Evolutionary conservation across 345 rosid genomes (phyloP).

Genomic region (Citrus glauca): DNA sequence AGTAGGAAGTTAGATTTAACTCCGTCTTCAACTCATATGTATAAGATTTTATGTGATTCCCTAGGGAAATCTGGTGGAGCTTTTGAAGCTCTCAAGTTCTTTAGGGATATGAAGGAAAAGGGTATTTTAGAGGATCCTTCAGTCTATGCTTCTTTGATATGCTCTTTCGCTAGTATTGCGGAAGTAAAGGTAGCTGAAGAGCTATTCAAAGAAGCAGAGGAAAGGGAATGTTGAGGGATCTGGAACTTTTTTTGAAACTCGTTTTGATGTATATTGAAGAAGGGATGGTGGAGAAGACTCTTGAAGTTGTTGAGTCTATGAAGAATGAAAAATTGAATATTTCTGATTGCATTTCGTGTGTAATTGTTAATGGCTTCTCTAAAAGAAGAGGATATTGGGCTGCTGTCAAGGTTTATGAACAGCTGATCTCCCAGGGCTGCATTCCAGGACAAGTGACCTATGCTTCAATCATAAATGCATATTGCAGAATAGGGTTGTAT

Average conservation of each 20-base stretch:
- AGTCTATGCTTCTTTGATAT: conserved; percentile 52
- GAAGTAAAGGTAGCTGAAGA: conserved; percentile 43
- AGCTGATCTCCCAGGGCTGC: conserved; percentile 44
- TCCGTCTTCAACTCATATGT: conserved; percentile 30
- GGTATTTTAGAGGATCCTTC: conserved; percentile 41
- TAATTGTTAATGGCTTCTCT: conserved; percentile 64
- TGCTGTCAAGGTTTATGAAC: conserved; percentile 48
- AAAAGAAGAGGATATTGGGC: conserved; percentile 56
- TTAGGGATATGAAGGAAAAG: conserved; percentile 50
- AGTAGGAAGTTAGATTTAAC: conserved; percentile 30
- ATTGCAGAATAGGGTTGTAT: conserved; percentile 52
- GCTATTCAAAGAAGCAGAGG: conserved; percentile 60
- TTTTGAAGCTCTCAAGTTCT: conserved; percentile 56
- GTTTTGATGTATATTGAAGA: conserved; percentile 64
- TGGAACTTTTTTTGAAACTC: conserved; percentile 65
- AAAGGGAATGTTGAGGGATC: conserved; percentile 53
- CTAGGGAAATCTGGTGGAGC: conserved; percentile 57
- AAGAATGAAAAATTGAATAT: conserved; percentile 39
- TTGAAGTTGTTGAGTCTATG: conserved; percentile 55
- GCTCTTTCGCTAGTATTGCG: conserved; percentile 41
- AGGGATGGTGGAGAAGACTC: conserved; percentile 57
- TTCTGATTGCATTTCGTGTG: conserved; percentile 70
- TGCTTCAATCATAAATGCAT: conserved; percentile 65
- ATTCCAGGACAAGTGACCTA: conserved; percentile 88
- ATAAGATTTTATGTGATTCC: conserved; percentile 44